phyloP scores from a whole-genome alignment of 495 filamentous ascomycete genomes.

The Aspergillus taichungensis region DNA sequence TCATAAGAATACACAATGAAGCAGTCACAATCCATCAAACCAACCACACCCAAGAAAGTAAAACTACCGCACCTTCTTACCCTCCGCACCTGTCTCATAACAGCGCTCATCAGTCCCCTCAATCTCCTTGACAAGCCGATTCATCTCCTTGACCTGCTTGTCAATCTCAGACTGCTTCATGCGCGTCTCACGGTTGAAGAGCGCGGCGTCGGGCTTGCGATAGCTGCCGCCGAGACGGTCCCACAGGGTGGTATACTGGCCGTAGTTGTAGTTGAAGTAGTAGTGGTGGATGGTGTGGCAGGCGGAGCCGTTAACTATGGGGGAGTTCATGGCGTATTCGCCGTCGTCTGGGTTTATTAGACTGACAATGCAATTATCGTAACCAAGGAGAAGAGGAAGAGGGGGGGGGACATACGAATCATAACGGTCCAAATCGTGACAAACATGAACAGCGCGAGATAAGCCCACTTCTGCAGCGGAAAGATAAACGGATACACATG shows the following conservation, averaged over 20 bases:
- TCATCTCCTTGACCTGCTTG: constrained; percentile 66
- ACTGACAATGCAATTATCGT: too few relatives aligned
- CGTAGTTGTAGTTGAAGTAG: constrained; percentile 97
- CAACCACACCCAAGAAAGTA: not conserved
- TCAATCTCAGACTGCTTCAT: constrained; percentile 66
- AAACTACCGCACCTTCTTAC: not conserved
- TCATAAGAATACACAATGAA: too few relatives aligned
- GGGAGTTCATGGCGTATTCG: constrained; percentile 75
- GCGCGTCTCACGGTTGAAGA: constrained; percentile 70
- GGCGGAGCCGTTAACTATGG: constrained; percentile 82
- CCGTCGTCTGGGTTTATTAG: too few relatives aligned
- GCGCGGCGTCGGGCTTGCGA: constrained; percentile 65
- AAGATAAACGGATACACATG: constrained; percentile 88
- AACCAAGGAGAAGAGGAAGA: not conserved
- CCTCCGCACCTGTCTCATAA: not conserved
- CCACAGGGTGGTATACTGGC: constrained; percentile 91
- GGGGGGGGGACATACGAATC: constrained; percentile 47
- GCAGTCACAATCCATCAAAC: too few relatives aligned
- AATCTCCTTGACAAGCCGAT: constrained; percentile 62
- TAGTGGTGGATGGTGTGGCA: constrained; percentile 94
- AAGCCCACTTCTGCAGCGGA: constrained; percentile 83
- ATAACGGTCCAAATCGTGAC: constrained; percentile 94
- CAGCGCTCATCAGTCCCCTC: constrained; percentile 69
- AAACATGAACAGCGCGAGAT: constrained; percentile 74
- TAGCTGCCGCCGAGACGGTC: constrained; percentile 83